phyloP scores from a whole-genome alignment of 2,329 filamentous ascomycete genomes.

The Colletotrichum sp. region DNA sequence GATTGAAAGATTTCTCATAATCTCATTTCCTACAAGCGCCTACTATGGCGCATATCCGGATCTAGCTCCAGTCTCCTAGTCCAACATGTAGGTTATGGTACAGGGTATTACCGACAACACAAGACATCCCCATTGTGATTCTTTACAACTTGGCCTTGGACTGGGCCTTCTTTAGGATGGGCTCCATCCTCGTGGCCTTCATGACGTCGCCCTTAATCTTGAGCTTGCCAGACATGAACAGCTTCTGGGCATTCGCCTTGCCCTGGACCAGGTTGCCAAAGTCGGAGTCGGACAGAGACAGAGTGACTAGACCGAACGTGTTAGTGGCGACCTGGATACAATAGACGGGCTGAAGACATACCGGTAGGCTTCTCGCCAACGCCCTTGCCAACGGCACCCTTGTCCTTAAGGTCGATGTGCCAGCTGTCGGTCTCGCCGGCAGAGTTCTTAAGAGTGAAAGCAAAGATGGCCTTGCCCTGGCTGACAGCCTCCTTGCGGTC shows the following conservation, averaged over 20 bases:
- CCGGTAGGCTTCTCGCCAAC: constrained; percentile 81
- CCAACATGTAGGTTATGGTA: constrained; percentile 15
- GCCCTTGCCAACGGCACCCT: constrained; percentile 81
- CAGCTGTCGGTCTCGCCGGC: constrained; percentile 82
- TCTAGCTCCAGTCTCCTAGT: background rate
- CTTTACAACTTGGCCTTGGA: constrained; percentile 80
- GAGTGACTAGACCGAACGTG: constrained; percentile 68
- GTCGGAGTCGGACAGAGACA: constrained; percentile 82
- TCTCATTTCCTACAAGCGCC: constrained; percentile 13
- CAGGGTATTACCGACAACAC: constrained; percentile 21
- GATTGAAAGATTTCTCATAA: background rate
- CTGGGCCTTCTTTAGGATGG: constrained; percentile 88
- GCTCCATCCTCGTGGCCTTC: constrained; percentile 97
- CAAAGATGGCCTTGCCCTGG: constrained; percentile 85
- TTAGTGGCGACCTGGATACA: background rate
- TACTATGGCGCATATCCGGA: background rate
- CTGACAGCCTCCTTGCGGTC: constrained; percentile 90
- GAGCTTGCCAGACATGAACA: constrained; percentile 98
- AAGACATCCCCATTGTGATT: background rate
- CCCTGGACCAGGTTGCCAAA: constrained; percentile 84
- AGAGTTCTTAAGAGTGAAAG: constrained; percentile 90
- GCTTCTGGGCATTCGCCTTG: constrained; percentile 90
- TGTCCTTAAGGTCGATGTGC: constrained; percentile 95
- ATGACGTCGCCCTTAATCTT: constrained; percentile 99
- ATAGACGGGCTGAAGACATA: constrained; percentile 44